A percentile compares a stretch with the other conserved stretches of the same genome.
These are phyloP conservation scores for Exophiala xenobiotica DNA, from an alignment of 2,329 filamentous ascomycete species.

Conservation along the genomic window DNA sequence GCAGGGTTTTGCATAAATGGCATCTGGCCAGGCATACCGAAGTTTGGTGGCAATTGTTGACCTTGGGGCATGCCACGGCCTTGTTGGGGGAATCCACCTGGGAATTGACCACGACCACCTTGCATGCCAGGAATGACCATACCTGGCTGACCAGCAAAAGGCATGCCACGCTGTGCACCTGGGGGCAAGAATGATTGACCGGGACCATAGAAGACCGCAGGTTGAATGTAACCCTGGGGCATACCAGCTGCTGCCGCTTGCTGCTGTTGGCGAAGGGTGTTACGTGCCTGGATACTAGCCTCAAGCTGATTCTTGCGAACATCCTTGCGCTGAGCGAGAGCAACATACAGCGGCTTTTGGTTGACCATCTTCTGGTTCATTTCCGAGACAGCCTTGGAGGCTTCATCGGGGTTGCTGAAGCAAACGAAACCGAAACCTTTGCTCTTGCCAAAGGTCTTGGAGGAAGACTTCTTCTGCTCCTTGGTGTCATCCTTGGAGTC, in stretches of 20 bases:
- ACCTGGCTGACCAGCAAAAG: constrained; percentile 57
- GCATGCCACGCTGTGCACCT: constrained; percentile 57
- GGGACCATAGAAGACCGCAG: constrained; percentile 87
- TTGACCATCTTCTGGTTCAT: constrained; percentile 99
- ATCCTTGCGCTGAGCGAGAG: constrained; percentile 98
- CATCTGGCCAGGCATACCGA: constrained; percentile 72
- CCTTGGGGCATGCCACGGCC: constrained; percentile 78
- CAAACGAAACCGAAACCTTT: constrained; percentile 99
- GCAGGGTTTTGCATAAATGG: constrained; percentile 62
- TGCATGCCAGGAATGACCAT: constrained; percentile 67
- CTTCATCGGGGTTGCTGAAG: constrained; percentile 99
- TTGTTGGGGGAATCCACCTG: constrained; percentile 74
- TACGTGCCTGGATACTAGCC: constrained; percentile 97
- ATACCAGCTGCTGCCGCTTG: constrained; percentile 86
- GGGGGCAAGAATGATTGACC: constrained; percentile 51
- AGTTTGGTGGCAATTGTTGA: constrained; percentile 85
- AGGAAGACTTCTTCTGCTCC: constrained; percentile 55
- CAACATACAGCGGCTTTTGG: constrained; percentile 95
- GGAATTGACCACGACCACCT: constrained; percentile 81
- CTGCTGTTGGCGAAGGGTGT: constrained; percentile 98
- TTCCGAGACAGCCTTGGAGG: constrained; percentile 97
- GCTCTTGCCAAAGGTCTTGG: constrained; percentile 84
- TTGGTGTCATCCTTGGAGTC: constrained; percentile 56
- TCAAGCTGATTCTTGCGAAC: constrained; percentile 98
- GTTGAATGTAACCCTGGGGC: constrained; percentile 79